Evolutionary conservation across 345 rosid genomes (phyloP), one percentile per base, ranked within the genome.

Genomic region (Eucalyptus tenuipes): DNA sequence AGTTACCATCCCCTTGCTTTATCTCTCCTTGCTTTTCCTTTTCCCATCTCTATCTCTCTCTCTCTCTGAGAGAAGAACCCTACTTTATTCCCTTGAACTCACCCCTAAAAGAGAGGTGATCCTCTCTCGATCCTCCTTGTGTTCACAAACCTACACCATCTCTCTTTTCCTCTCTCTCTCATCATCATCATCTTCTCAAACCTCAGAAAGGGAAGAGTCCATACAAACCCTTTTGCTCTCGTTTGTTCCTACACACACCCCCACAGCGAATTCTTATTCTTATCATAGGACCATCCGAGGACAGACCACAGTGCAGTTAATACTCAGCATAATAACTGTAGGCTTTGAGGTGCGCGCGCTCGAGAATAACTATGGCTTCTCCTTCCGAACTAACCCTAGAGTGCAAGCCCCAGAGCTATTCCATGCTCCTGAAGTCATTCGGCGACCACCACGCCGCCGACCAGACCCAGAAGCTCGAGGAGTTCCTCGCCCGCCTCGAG

Each of bases 341-440:
- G 82, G 82, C 82, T 75, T 24, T 29, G 25, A 45, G 37, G 37
- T 14, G 6, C 37, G 5, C 47, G 2, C 24, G 82, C 24, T 37
- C 45, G 82, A 37, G 82, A 84, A 55, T 75, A 24, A 25, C 33
- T 59, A 96, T 96, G 99, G 95, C 98, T 85, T 95, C 97, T 44
- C 94, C 97, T 49, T 94, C 99, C 24, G 99, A 97, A 89, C 92
- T 96, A 53, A 95, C 93, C 92, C 91, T 96, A 86, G 99, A 95
- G 84, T 95, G 95, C 95, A 97, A 95, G 89, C 98, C 98, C 33
- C 96, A 95, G 89, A 97, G 94, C 93, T 94, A 95, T 86, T 97
- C 99, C 81, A 92, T 97, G 99, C 94, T 98, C 33, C 89, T 97
- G 91, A 98, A 97, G 91, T 95, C 99, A 31, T 95, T 94, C 87